These are phyloP conservation scores for Fusarium xylarioides DNA, from an alignment of 2,329 filamentous ascomycete species.

Conservation along the genomic window DNA sequence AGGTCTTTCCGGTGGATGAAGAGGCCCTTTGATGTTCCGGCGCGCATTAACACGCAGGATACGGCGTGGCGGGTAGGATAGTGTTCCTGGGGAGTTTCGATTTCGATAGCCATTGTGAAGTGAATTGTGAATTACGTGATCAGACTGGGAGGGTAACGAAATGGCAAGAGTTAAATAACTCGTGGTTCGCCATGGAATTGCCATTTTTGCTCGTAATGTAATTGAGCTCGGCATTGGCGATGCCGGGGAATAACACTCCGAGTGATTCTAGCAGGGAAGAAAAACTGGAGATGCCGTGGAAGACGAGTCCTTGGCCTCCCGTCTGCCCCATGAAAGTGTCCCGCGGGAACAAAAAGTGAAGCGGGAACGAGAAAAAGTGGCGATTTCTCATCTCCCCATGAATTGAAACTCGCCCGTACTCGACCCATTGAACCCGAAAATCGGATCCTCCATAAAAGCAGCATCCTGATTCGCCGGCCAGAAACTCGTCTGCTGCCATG, in stretches of 20 bases:
- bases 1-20: constrained; percentile 65
- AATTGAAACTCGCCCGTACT: constrained; percentile 41
- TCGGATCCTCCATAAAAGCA: constrained; percentile 40
- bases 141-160: not conserved
- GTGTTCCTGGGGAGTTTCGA: not conserved
- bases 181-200: not conserved
- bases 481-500: constrained; percentile 11
- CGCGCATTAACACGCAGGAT: constrained; percentile 67
- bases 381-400: constrained; percentile 12
- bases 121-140: not conserved
- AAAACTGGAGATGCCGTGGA: not conserved
- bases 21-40: constrained; percentile 70
- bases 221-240: not conserved
- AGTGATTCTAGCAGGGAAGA: not conserved
- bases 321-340: not conserved
- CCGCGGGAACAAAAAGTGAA: constrained; percentile 11
- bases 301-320: not conserved
- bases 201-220: not conserved
- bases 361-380: too few species aligned
- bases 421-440: constrained; percentile 47
- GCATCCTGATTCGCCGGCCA: constrained; percentile 17
- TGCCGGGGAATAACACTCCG: not conserved
- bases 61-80: constrained; percentile 41
- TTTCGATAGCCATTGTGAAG: constrained; percentile 13
- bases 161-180: constrained; percentile 16